A percentile compares a stretch with the other conserved stretches of the same genome.
Conservation (phyloP, 1,284 basidiomycete genomes). For the Ustilago nuda region DNA sequence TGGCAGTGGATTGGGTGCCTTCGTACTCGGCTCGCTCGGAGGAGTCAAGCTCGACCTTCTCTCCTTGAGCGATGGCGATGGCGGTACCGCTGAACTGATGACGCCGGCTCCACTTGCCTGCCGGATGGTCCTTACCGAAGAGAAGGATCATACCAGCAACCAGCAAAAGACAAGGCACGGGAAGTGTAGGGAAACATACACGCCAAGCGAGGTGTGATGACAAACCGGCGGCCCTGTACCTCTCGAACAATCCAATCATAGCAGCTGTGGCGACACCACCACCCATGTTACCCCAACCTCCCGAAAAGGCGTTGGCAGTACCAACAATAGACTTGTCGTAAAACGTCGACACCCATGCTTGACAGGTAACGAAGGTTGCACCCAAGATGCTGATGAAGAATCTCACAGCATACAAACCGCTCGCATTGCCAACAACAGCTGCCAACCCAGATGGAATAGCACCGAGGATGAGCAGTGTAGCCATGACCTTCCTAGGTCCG, state of each 20-base stretch:
- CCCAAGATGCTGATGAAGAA: slow-evolving; percentile 75
- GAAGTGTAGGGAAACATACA: slow-evolving; percentile 75
- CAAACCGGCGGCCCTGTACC: slow-evolving; percentile 71
- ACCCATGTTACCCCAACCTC: slow-evolving; percentile 72
- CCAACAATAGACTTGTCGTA: slow-evolving; percentile 77
- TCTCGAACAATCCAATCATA: slow-evolving; percentile 75
- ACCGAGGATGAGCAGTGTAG: slow-evolving; percentile 74
- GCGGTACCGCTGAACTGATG: slow-evolving; percentile 72
- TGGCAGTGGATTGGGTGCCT: slow-evolving; percentile 19
- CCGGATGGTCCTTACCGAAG: slow-evolving; percentile 76
- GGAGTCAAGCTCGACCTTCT: slow-evolving; percentile 65
- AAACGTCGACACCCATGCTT: slow-evolving; percentile 75
- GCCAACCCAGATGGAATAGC: slow-evolving; percentile 77
- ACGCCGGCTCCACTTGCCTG: slow-evolving; percentile 75
- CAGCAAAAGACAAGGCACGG: slow-evolving; percentile 74
- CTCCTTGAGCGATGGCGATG: slow-evolving; percentile 66
- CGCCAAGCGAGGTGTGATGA: slow-evolving; percentile 74
- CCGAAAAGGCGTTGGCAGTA: slow-evolving; percentile 67
- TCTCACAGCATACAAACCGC: slow-evolving; percentile 73
- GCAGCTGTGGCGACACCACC: slow-evolving; percentile 72
- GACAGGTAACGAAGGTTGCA: slow-evolving; percentile 75
- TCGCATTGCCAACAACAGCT: slow-evolving; percentile 72
- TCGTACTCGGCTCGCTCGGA: slow-evolving; percentile 66
- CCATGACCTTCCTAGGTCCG: slow-evolving; percentile 76
- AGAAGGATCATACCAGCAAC: slow-evolving; percentile 72